Evolutionary conservation across 2,329 filamentous ascomycete species (phyloP).

Genomic region (Ophiostoma novo-ulmi): DNA sequence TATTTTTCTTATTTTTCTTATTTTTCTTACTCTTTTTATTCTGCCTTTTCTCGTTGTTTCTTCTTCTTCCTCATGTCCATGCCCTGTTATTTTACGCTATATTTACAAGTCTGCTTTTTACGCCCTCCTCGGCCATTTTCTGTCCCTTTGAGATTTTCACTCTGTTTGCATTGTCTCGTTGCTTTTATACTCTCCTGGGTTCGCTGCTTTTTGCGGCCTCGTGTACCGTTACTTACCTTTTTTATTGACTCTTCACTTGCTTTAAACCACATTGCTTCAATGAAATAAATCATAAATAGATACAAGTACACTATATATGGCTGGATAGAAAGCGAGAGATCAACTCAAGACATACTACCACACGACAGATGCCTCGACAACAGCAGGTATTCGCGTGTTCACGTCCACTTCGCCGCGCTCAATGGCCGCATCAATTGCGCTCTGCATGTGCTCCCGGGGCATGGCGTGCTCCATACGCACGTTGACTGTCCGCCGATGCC

Average conservation of each 20-base stretch:
- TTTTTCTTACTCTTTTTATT: not conserved
- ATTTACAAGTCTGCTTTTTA: not conserved
- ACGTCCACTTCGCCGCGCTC: not conserved
- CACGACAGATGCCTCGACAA: slow-evolving; percentile 32
- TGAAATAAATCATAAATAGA: not conserved
- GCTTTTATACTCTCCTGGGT: not conserved
- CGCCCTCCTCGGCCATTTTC: not conserved
- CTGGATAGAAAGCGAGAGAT: not conserved
- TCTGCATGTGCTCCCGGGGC: slow-evolving; percentile 15
- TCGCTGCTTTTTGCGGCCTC: not conserved
- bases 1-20: not conserved
- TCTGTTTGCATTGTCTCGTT: not conserved
- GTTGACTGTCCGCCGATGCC: slow-evolving; percentile 39
- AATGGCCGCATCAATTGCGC: not conserved
- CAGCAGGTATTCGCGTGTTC: slow-evolving; percentile 18
- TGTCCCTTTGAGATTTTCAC: not conserved
- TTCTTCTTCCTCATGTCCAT: not conserved
- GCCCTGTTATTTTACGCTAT: not conserved
- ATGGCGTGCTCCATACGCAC: slow-evolving; percentile 24
- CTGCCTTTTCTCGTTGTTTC: not conserved
- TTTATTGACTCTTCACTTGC: not conserved
- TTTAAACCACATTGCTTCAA: not conserved
- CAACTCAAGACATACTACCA: slow-evolving; percentile 27
- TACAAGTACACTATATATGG: not conserved
- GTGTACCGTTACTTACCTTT: not conserved